phyloP scores from a whole-genome alignment of 1,284 basidiomycete genomes.

The Psilocybe mexicana region DNA sequence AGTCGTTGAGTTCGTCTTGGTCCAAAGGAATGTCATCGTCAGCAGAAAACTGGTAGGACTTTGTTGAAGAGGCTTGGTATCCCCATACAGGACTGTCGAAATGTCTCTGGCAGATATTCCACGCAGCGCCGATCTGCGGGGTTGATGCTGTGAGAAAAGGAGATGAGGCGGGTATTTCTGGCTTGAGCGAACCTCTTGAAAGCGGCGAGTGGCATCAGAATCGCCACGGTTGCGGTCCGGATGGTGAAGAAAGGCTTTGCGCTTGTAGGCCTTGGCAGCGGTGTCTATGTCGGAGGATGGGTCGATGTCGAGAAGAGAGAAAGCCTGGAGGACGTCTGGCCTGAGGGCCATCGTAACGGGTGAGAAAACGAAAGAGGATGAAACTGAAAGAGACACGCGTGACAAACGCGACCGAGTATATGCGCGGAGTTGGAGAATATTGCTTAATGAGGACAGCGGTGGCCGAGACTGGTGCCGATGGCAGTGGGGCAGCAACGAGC shows the following conservation, averaged over 20 bases:
- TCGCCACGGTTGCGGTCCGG: conserved; percentile 34
- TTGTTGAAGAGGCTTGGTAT: conserved; percentile 9
- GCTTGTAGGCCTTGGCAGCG: conserved; percentile 34
- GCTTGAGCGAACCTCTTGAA: conserved; percentile 29
- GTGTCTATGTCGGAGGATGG: conserved; percentile 26
- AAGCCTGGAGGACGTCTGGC: conserved; percentile 31
- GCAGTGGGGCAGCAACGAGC: neutral
- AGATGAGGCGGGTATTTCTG: conserved; percentile 1
- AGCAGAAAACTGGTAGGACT: conserved; percentile 14
- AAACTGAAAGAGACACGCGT: conserved; percentile 20
- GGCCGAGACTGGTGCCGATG: conserved; percentile 8
- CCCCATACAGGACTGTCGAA: conserved; percentile 35
- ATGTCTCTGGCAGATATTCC: conserved; percentile 34
- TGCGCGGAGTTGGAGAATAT: conserved; percentile 23
- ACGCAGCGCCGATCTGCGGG: conserved; percentile 35
- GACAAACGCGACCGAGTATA: conserved; percentile 29
- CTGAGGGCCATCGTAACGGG: conserved; percentile 24
- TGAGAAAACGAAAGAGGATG: neutral
- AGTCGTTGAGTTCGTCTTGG: conserved; percentile 28
- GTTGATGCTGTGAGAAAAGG: conserved; percentile 19
- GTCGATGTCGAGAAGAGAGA: conserved; percentile 28
- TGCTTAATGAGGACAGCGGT: conserved; percentile 7
- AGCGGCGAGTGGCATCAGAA: conserved; percentile 29
- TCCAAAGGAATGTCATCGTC: conserved; percentile 31
- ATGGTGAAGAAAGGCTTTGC: conserved; percentile 34